A percentile compares a stretch with the other conserved stretches of the same genome.
These are phyloP conservation scores for Hypsizygus ulmarius DNA, from an alignment of 1,284 basidiomycete species.

Conservation along the genomic window DNA sequence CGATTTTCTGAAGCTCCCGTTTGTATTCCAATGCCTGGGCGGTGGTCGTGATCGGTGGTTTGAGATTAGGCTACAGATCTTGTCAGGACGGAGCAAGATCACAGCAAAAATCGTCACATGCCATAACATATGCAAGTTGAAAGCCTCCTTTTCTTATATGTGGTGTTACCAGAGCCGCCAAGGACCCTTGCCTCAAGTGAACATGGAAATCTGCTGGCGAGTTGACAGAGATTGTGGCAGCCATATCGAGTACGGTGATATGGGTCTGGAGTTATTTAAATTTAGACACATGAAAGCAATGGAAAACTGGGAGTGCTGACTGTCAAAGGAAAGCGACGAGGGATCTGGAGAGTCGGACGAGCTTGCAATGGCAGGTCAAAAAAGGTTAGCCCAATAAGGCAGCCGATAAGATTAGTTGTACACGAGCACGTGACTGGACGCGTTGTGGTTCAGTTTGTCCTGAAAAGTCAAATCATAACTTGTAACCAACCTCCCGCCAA, in stretches of 20 bases:
- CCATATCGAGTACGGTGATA: conserved; percentile 21
- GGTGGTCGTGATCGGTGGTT: conserved; percentile 88
- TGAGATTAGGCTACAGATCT: conserved; percentile 80
- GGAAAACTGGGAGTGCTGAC: too few species aligned
- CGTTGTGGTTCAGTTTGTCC: conserved; percentile 37
- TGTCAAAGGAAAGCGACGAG: too few species aligned
- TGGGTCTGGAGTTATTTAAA: neutral
- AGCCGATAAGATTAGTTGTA: conserved; percentile 7
- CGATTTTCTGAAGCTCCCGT: conserved; percentile 70
- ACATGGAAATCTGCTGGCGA: conserved; percentile 96
- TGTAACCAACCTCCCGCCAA: conserved; percentile 19
- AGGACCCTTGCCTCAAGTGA: conserved; percentile 87
- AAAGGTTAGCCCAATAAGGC: conserved; percentile 25
- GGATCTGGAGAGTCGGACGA: too few species aligned
- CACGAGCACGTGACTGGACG: conserved; percentile 40
- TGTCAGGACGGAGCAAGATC: conserved; percentile 7
- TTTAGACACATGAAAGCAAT: neutral
- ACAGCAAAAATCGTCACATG: conserved; percentile 5
- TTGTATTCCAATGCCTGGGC: conserved; percentile 84
- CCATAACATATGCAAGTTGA: conserved; percentile 95
- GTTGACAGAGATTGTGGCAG: conserved; percentile 46
- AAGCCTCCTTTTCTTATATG: conserved; percentile 93
- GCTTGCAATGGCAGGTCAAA: conserved; percentile 6
- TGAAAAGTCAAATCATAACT: conserved; percentile 10
- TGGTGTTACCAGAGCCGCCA: conserved; percentile 85